Evolutionary conservation across 345 rosid species (phyloP), one percentile per base, ranked within the genome.

Genomic region (Chamaenerion angustifolium): DNA sequence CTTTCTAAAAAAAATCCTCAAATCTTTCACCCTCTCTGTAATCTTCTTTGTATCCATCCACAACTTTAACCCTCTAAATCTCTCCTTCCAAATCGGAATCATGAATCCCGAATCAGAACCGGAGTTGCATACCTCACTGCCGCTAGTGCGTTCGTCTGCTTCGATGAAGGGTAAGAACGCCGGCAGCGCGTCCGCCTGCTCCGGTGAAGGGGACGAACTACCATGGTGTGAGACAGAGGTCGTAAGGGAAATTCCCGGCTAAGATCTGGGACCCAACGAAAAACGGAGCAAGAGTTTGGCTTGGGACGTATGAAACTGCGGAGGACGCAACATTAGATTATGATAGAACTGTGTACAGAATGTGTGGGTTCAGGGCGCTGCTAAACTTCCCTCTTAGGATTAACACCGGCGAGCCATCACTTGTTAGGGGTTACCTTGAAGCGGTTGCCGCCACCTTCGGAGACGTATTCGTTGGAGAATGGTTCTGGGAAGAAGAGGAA

Each of bases 391-490:
- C 68, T 1, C 62, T 57, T 1, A 42, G 58, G 46, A 52, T 57
- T 2, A 57, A 57, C 9, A 51, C 58, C 10, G 62, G 68, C 4
- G 58, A 64, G 64, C 99, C 99, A 1, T 94, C 82, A 43, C 99
- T 96, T 16, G 88, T 88, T 0, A 72, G 99, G 54, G 71, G n/a
- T 93, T 18, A 82, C 77, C 13, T 67, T 83, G 7, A 93, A 85
- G 71, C 66, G 99, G 62, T 55, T 72, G 0, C 65, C n/a, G n/a
- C n/a, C n/a, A n/a, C n/a, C 81, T 27, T 79, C 76, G n/a, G 81
- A 67, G 66, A 58, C 52, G 13, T 45, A 76, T 0, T 76, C 75
- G 1, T 67, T 71, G 11, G 85, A 70, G 0, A 71, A 51, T 25
- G n/a, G n/a, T n/a, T n/a, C n/a, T n/a, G n/a, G n/a, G n/a, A n/a